A percentile compares a stretch with the other conserved stretches of the same genome.
Conservation (phyloP, 2,329 filamentous ascomycete species). For the Escovopsis sp. region DNA sequence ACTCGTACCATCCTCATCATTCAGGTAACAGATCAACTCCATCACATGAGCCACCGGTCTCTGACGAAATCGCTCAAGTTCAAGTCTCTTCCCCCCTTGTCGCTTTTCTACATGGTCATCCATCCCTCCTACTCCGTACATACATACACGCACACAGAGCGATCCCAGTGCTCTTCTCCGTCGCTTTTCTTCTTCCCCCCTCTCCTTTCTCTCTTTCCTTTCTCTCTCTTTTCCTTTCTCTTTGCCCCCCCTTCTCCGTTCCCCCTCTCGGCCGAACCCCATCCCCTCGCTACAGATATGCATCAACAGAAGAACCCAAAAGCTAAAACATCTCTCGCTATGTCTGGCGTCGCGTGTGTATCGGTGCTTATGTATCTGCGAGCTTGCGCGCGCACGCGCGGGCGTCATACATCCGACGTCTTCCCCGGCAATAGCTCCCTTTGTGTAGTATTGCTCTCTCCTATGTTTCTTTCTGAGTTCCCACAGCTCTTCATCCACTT, state of each 20-base stretch:
- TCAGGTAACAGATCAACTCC: no score
- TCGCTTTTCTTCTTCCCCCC: not conserved
- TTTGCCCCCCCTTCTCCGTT: not conserved
- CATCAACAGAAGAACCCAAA: not conserved
- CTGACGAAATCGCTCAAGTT: no score
- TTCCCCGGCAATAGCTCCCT: constrained; percentile 1
- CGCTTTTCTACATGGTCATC: not conserved
- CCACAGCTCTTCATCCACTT: not conserved
- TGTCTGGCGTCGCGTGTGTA: not conserved
- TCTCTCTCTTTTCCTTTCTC: not conserved
- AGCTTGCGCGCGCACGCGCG: no score
- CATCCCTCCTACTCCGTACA: not conserved
- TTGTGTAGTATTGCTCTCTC: constrained; percentile 2
- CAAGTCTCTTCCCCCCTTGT: not conserved
- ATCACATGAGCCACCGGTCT: no score
- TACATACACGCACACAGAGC: no score
- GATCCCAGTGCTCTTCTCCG: not conserved
- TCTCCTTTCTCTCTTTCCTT: not conserved
- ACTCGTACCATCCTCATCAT: no score
- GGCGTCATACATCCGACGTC: no score
- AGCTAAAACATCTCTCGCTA: not conserved
- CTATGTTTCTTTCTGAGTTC: no score
- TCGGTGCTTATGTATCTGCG: no score
- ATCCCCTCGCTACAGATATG: constrained; percentile 2
- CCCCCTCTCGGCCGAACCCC: not conserved